A percentile compares a stretch with the other conserved stretches of the same genome.
Evolutionary conservation across 805 yeast species (phyloP).

Genomic region (Candida tallmaniae): DNA sequence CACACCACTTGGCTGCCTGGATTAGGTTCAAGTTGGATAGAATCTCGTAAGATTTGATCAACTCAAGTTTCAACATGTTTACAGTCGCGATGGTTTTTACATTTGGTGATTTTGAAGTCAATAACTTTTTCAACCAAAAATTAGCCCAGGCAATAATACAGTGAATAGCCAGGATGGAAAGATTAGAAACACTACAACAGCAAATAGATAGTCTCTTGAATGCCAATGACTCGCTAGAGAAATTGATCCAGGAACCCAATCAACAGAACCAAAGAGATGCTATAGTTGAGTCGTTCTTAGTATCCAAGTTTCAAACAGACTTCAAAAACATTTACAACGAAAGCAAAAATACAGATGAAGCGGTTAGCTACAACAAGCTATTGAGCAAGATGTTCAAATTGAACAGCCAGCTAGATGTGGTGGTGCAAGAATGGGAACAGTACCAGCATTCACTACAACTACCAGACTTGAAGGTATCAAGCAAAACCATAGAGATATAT

Average conservation of each 20-base stretch:
- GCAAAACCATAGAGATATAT: conserved; percentile 22
- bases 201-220: no score
- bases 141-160: no score
- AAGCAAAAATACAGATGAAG: conserved; percentile 19
- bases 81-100: no score
- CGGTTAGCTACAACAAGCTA: conserved; percentile 25
- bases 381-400: conserved; percentile 25
- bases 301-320: conserved; percentile 26
- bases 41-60: conserved; percentile 21
- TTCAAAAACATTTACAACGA: conserved; percentile 17
- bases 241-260: background rate
- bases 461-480: conserved; percentile 25
- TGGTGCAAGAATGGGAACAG: conserved; percentile 20
- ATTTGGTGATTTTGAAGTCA: no score
- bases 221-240: conserved; percentile 4
- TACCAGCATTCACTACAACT: conserved; percentile 18
- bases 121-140: no score
- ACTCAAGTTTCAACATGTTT: no score
- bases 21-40: conserved; percentile 56
- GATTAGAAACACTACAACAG: no score
- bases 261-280: conserved; percentile 13
- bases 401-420: conserved; percentile 19
- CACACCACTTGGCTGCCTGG: conserved; percentile 76
- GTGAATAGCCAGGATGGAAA: no score
- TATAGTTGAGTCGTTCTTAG: conserved; percentile 31